Evolutionary conservation across 495 filamentous ascomycete species (phyloP).

Genomic region (Thozetella sp.): DNA sequence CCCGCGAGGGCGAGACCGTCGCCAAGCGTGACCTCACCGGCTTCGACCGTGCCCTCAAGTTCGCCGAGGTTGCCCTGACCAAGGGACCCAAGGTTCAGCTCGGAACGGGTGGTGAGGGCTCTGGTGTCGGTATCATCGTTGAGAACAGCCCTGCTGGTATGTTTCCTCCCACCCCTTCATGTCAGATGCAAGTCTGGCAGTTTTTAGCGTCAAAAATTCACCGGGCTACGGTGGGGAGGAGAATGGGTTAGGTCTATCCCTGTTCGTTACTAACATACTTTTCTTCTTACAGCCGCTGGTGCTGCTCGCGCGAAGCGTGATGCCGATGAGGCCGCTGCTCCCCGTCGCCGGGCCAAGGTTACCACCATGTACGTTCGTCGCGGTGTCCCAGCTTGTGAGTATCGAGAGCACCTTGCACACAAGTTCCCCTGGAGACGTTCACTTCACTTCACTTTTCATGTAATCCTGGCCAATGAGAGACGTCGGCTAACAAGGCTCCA

Average conservation of each 20-base stretch:
- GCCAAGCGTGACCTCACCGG: constrained; percentile 43
- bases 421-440: not conserved
- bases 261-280: constrained; percentile 4
- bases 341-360: constrained; percentile 39
- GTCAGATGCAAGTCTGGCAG: too few species aligned
- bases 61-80: constrained; percentile 43
- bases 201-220: too few species aligned
- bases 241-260: too few species aligned
- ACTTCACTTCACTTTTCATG: constrained; percentile 14
- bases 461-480: constrained; percentile 3
- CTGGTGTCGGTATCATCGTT: constrained; percentile 50
- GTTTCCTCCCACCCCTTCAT: too few species aligned
- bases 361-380: constrained; percentile 52
- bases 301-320: constrained; percentile 24
- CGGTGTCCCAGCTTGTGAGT: constrained; percentile 44
- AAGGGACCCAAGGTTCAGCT: constrained; percentile 47
- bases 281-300: constrained; percentile 1
- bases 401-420: constrained; percentile 1
- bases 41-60: constrained; percentile 49
- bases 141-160: constrained; percentile 36
- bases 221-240: too few species aligned
- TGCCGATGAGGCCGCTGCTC: constrained; percentile 23
- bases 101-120: constrained; percentile 45
- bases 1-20: constrained; percentile 25
- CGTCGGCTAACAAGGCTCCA: constrained; percentile 10